Conservation (phyloP, 78 protist genomes). For the Acrasis kona region DNA sequence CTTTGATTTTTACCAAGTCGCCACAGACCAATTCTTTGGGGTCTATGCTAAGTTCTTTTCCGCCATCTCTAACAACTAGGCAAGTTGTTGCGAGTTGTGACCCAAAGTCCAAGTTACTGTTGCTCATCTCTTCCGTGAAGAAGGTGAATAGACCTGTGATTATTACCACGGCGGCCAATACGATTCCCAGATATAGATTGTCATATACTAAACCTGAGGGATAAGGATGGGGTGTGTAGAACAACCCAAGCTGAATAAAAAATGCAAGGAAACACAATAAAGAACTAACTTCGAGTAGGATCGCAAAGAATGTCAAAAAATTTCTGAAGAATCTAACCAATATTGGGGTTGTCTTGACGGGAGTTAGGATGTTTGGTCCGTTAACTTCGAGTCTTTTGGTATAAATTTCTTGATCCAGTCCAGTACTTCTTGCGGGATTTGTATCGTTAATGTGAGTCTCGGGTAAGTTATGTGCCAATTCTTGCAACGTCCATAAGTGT, state of each 20-base stretch:
- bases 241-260: neutral
- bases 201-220: neutral
- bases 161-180: constrained; percentile 68
- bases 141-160: constrained; percentile 66
- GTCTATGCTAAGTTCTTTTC: neutral
- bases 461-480: too few species aligned
- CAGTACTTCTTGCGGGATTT: too few species aligned
- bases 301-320: constrained; percentile 33
- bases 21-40: constrained; percentile 63
- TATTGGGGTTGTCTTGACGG: constrained; percentile 35
- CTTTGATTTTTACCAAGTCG: constrained; percentile 46
- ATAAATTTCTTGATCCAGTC: too few species aligned
- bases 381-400: too few species aligned
- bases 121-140: constrained; percentile 66
- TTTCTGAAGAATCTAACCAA: constrained; percentile 22
- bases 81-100: constrained; percentile 42
- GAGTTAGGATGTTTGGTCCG: constrained; percentile 55
- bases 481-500: too few species aligned
- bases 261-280: constrained; percentile 51
- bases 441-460: too few species aligned
- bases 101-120: constrained; percentile 70
- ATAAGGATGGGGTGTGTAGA: constrained; percentile 15
- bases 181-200: constrained; percentile 70
- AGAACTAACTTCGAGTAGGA: constrained; percentile 45
- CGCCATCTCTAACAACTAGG: constrained; percentile 58